A percentile compares a stretch with the other conserved stretches of the same genome.
These are phyloP conservation scores for Colletotrichum cordylinicola DNA, from an alignment of 2,329 filamentous ascomycete species.

Conservation along the genomic window DNA sequence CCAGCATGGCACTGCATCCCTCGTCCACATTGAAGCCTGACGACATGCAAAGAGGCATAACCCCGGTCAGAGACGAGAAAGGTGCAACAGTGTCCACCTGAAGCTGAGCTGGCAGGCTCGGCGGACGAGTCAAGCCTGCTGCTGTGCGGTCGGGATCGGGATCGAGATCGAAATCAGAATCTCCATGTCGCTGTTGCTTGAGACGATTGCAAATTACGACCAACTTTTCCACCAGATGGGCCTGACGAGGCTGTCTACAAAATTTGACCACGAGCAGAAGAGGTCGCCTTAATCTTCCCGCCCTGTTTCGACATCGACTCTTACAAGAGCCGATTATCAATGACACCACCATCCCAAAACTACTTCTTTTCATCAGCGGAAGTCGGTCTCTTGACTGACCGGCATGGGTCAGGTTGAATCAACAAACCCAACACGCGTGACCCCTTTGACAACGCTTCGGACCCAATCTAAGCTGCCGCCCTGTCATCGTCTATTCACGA, in stretches of 20 bases:
- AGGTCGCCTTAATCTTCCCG: neutral
- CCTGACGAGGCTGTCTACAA: neutral
- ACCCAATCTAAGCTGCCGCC: neutral
- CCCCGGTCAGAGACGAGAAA: neutral
- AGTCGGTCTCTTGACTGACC: neutral
- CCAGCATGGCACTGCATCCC: neutral
- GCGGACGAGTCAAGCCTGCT: neutral
- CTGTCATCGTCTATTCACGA: neutral
- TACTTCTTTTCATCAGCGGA: neutral
- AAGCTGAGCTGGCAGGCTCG: slow-evolving; percentile 12
- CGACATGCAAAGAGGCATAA: neutral
- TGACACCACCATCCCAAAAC: neutral
- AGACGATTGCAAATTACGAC: neutral
- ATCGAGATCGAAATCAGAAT: neutral
- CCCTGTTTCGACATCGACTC: neutral
- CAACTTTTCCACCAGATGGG: neutral
- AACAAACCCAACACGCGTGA: neutral
- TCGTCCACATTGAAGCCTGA: neutral
- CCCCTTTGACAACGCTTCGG: neutral
- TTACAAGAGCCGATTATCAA: too few relatives aligned
- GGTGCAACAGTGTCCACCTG: neutral
- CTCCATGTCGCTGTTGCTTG: neutral
- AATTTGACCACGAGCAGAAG: neutral
- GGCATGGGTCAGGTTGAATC: neutral
- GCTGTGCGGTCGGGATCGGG: neutral